Percentiles rank a stretch among this genome's conserved stretches.
phyloP scores from a whole-genome alignment of 1,284 basidiomycete genomes.

The Salmacisia buchloeana region DNA sequence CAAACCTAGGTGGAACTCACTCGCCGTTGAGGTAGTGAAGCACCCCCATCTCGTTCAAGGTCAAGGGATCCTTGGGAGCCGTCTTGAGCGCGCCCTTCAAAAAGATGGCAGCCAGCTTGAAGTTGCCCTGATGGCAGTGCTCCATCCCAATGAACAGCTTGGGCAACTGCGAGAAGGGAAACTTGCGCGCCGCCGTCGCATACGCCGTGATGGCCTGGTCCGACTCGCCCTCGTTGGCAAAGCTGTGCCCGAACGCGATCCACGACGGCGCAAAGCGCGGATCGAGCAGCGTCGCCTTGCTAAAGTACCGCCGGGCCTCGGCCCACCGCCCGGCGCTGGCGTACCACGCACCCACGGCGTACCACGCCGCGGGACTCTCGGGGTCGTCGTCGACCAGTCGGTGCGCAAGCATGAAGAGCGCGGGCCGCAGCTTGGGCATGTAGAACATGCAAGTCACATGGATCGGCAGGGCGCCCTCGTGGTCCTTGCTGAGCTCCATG shows the following conservation, averaged over 20 bases:
- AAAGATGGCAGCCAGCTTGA: slow-evolving; percentile 76
- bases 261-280: slow-evolving; percentile 91
- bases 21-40: slow-evolving; percentile 79
- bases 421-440: slow-evolving; percentile 78
- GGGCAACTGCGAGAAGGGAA: slow-evolving; percentile 87
- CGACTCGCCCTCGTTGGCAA: slow-evolving; percentile 88
- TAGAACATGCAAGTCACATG: slow-evolving; percentile 98
- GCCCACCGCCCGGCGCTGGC: slow-evolving; percentile 69
- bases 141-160: slow-evolving; percentile 97
- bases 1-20: slow-evolving; percentile 59
- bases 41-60: slow-evolving; percentile 87
- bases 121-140: slow-evolving; percentile 82
- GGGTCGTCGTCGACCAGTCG: slow-evolving; percentile 86
- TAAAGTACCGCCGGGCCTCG: slow-evolving; percentile 46
- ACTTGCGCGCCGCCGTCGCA: slow-evolving; percentile 88
- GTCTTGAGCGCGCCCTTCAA: slow-evolving; percentile 72
- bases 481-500: slow-evolving; percentile 32
- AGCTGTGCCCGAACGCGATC: slow-evolving; percentile 96
- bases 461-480: slow-evolving; percentile 63
- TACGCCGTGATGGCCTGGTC: slow-evolving; percentile 98
- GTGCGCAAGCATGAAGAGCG: slow-evolving; percentile 90
- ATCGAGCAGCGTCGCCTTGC: slow-evolving; percentile 94
- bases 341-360: slow-evolving; percentile 97
- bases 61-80: slow-evolving; percentile 77
- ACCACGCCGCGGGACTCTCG: slow-evolving; percentile 88